Conservation (phyloP, 345 rosid species). For the Aegle marmelos region DNA sequence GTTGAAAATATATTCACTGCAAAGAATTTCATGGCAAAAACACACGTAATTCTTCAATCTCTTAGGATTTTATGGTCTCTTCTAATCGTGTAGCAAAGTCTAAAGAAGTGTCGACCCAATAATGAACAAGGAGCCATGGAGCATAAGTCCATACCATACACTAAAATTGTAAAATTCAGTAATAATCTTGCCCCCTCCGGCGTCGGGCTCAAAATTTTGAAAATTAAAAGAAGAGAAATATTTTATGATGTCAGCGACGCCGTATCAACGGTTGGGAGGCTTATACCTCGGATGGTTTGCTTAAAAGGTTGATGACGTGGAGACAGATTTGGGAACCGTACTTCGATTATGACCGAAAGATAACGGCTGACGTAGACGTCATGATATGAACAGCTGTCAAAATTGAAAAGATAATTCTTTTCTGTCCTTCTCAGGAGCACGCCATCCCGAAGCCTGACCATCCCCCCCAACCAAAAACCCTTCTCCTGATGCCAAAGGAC, state of each 20-base stretch:
- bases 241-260: not conserved
- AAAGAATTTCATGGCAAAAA: not conserved
- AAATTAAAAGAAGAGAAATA: not conserved
- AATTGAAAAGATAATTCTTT: not conserved
- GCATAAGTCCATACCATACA: not conserved
- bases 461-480: no score
- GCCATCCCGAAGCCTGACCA: no score
- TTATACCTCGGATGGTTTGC: constrained; percentile 17
- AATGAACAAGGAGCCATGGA: not conserved
- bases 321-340: not conserved
- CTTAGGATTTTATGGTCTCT: not conserved
- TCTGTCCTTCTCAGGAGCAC: not conserved
- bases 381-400: not conserved
- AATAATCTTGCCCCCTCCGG: no score
- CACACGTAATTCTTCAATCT: not conserved
- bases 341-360: constrained; percentile 5
- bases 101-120: no score
- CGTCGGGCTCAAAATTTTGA: not conserved
- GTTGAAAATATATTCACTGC: not conserved
- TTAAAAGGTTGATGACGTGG: constrained; percentile 2
- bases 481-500: not conserved
- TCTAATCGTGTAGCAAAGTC: not conserved
- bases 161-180: not conserved
- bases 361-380: constrained; percentile 16
- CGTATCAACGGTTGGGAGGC: not conserved